phyloP scores from a whole-genome alignment of 768 basidiomycete genomes.

The Psilocybe cyanescens region DNA sequence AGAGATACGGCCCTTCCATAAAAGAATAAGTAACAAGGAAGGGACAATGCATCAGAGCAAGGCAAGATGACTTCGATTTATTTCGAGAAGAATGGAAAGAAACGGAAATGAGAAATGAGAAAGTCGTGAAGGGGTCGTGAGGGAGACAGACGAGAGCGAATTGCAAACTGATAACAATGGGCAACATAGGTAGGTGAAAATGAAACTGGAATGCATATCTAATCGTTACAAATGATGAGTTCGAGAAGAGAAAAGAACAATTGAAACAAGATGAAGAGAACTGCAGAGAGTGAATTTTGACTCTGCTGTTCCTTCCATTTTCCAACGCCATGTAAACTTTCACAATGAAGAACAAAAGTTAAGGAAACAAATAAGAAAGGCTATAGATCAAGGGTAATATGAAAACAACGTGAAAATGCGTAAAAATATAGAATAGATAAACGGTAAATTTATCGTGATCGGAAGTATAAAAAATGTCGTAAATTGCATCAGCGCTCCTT shows the following conservation, averaged over 20 bases:
- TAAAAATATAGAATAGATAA: slow-evolving; percentile 31
- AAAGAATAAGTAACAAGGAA: background rate
- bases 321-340: background rate
- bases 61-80: slow-evolving; percentile 2
- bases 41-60: background rate
- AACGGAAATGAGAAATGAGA: background rate
- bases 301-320: background rate
- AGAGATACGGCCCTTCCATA: background rate
- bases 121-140: slow-evolving; percentile 24
- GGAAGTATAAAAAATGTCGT: slow-evolving; percentile 25
- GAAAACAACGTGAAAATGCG: slow-evolving; percentile 16
- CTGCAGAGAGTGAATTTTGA: background rate
- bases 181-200: slow-evolving; percentile 30
- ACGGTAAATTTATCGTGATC: slow-evolving; percentile 25
- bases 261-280: slow-evolving; percentile 3
- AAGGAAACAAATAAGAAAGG: slow-evolving; percentile 11
- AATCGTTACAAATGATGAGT: slow-evolving; percentile 59
- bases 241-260: slow-evolving; percentile 9
- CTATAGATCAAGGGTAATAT: slow-evolving; percentile 4
- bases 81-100: slow-evolving; percentile 5
- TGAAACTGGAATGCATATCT: slow-evolving; percentile 57
- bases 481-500: slow-evolving; percentile 28
- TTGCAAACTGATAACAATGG: slow-evolving; percentile 32
- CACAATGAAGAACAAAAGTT: slow-evolving; percentile 18
- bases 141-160: slow-evolving; percentile 27